Conservation (phyloP, 768 basidiomycete species). For the Rhodotorula toruloides region DNA sequence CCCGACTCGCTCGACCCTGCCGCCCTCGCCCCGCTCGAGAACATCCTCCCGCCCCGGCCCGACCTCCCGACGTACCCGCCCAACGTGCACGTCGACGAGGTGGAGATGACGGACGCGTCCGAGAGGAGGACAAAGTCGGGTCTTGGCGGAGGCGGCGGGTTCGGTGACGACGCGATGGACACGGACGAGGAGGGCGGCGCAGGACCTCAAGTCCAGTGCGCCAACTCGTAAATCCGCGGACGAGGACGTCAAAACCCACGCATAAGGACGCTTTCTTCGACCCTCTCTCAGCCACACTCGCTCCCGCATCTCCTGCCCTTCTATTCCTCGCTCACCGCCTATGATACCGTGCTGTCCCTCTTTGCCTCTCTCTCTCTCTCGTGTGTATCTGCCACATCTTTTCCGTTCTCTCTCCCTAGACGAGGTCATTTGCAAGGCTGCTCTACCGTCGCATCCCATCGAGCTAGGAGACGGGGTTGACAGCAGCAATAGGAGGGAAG, state of each 20-base stretch:
- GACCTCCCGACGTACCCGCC: constrained; percentile 61
- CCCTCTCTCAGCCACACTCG: too few species aligned
- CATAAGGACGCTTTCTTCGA: too few species aligned
- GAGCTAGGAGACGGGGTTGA: not conserved
- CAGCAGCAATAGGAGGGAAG: constrained; percentile 34
- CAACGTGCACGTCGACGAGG: constrained; percentile 63
- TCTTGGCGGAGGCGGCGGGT: constrained; percentile 58
- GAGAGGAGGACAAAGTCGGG: constrained; percentile 36
- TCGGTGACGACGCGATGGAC: constrained; percentile 70
- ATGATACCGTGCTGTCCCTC: too few species aligned
- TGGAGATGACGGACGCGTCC: constrained; percentile 68
- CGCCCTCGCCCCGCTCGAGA: constrained; percentile 67
- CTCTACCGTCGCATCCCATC: too few species aligned
- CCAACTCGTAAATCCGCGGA: too few species aligned
- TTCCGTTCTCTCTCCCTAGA: too few species aligned
- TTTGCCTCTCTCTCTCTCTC: too few species aligned
- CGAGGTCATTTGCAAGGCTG: too few species aligned
- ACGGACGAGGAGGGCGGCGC: constrained; percentile 62
- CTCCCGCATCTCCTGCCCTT: too few species aligned
- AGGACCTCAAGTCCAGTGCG: constrained; percentile 90
- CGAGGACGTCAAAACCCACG: too few species aligned
- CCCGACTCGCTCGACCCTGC: constrained; percentile 70
- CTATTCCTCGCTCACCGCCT: too few species aligned
- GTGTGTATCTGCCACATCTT: too few species aligned
- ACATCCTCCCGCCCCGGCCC: constrained; percentile 71